Base-by-base conservation (phyloP, 2,329 filamentous ascomycete species). In the Drechslerella stenobrocha region DNA sequence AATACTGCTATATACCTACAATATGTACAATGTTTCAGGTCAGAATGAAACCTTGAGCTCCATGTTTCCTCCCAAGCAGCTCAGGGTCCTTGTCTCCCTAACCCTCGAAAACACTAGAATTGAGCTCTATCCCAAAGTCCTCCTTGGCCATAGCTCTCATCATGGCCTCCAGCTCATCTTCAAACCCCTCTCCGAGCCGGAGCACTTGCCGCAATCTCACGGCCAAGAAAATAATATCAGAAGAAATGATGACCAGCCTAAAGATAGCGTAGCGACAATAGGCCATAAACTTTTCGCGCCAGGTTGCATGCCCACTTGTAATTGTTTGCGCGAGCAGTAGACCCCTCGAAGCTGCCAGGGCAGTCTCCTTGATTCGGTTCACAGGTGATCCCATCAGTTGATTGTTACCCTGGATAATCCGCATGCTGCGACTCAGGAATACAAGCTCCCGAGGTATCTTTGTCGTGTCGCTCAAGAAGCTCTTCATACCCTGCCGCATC, bases 381-480 rank as follows among this genome's bases (percentile, higher is more conserved):
- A 96, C 90, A 0, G 91, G 91, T 0, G 86, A 89, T 20, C 90
- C 90, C 52, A 96, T 82, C 77, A 88, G 92, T 75, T 95, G 90
- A 75, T 96, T 95, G 77, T 95, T 95, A 3, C 87, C 89, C 77
- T 96, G 90, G 1, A 96, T 90, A 73, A 96, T 96, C 53, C 91
- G 84, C 80, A 96, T 84, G 76, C 95, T 96, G 35, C 91, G 84
- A 1, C 89, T 90, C 72, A 96, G 90, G 76, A 96, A 96, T 73
- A 96, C 85, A 63, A 96, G 85, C 76, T 95, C 90, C 74, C 88
- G 87, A 2, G 91, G 91, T 85, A 89, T 92, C 75, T 91, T 90
- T 40, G 86, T 85, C 77, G 95, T 90, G 76, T 96, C 90, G 6
- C 84, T 84, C 4, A 96, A 82, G 61, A 96, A 85, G 67, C 89